Evolutionary conservation across 805 yeast genomes (phyloP).

Genomic region (Clavispora fructus): DNA sequence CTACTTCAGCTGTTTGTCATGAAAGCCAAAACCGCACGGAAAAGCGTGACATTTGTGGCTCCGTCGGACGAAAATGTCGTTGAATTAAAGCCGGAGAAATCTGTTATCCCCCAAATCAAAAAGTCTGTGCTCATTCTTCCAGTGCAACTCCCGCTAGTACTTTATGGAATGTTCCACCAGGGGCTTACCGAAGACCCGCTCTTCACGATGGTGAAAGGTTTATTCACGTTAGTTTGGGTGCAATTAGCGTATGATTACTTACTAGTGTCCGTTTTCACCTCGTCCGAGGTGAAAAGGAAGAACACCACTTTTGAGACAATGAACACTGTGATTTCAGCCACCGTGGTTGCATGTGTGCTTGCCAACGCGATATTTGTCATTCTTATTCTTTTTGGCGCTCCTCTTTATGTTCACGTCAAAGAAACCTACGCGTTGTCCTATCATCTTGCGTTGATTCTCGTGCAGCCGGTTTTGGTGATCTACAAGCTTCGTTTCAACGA

Average conservation of each 20-base stretch:
- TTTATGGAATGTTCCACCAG: constrained; percentile 24
- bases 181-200: constrained; percentile 25
- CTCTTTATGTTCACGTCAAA: constrained; percentile 45
- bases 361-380: constrained; percentile 34
- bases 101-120: constrained; percentile 3
- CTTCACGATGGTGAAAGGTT: constrained; percentile 21
- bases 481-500: constrained; percentile 48
- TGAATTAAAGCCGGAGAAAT: not conserved
- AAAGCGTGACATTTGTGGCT: constrained; percentile 12
- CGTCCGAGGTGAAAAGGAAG: constrained; percentile 2
- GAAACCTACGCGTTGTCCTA: constrained; percentile 59
- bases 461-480: constrained; percentile 58
- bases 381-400: constrained; percentile 75
- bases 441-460: constrained; percentile 55
- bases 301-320: constrained; percentile 4
- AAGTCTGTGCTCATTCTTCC: constrained; percentile 20
- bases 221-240: constrained; percentile 17
- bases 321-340: constrained; percentile 7
- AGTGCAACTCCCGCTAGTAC: constrained; percentile 22
- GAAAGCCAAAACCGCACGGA: constrained; percentile 9
- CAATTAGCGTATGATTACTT: constrained; percentile 19
- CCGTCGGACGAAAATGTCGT: not conserved
- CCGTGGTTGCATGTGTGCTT: constrained; percentile 26
- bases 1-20: not conserved
- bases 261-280: constrained; percentile 1